Evolutionary conservation across 2,329 filamentous ascomycete genomes (phyloP), one percentile per base, ranked within the genome.

Genomic region (Verticillium nubilum): DNA sequence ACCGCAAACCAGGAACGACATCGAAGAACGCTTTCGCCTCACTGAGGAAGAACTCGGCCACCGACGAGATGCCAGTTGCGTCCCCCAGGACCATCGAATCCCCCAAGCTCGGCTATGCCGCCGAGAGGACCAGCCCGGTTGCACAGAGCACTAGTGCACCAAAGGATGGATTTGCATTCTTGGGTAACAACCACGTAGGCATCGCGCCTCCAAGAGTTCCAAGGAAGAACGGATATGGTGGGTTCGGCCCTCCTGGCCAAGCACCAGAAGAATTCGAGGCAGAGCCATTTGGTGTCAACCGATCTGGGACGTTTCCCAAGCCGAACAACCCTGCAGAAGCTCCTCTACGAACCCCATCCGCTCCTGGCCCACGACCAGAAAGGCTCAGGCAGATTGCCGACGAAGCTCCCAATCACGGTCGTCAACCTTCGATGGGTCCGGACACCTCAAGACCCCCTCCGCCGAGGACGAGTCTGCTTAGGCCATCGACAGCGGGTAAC

Each of bases 151-250:
- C 37, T 4, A 47, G 37, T 25, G 37, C 37, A 19, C 37, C 37
- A 15, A 28, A 27, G 17, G 56, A 57, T 27, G 56, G 56, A 23
- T 57, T 57, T n/a, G 56, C 56, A 3, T 57, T 57, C 42, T 42
- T 57, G 25, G 35, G 54, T 17, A 62, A 59, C 42, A 64, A 63
- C 56, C 53, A 58, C 7, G 57, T 52, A 35, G 62, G 61, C 63
- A 70, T 66, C 64, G 70, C 67, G 12, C 69, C 72, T 1, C 76
- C 78, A 37, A 77, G 67, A 54, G 67, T 74, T 54, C 78, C 78
- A 2, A 75, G 75, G 57, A 80, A 79, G 61, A 80, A 82, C 62
- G 83, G 81, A 10, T 86, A 87, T 61, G 84, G 81, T 52, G 84
- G 83, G 5, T 85, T 86, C 65, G 82, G 81, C 1, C 75, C 79